phyloP scores from a whole-genome alignment of 202 grass and related monocot genomes.

The Schoenoplectus triqueter region DNA sequence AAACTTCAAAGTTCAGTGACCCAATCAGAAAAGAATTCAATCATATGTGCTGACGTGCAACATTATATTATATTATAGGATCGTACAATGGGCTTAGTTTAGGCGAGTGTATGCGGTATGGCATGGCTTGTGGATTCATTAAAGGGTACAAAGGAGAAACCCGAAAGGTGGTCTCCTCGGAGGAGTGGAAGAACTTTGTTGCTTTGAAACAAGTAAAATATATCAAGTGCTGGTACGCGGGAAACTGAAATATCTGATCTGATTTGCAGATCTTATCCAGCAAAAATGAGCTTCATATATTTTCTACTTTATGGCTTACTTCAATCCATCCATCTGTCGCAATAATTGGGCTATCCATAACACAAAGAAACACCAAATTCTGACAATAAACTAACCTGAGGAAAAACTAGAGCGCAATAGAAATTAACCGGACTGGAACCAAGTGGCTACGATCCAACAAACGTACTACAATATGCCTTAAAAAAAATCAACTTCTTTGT shows the following conservation, averaged over 20 bases:
- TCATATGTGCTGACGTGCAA: no score
- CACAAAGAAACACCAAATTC: neutral
- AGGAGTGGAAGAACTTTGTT: neutral
- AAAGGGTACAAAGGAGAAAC: neutral
- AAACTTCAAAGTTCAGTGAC: no score
- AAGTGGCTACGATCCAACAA: no score
- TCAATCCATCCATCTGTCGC: neutral
- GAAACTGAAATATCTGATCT: neutral
- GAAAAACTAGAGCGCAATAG: no score
- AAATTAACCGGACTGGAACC: no score
- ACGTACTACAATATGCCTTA: no score
- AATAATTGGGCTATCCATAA: neutral
- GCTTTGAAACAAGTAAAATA: neutral
- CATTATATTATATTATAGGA: neutral
- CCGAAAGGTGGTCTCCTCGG: conserved; percentile 9
- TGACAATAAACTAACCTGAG: neutral
- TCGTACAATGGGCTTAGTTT: neutral
- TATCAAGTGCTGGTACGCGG: neutral
- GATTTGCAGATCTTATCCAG: neutral
- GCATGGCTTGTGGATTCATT: neutral
- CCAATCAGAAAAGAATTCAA: no score
- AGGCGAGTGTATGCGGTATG: neutral
- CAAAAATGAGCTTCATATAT: neutral
- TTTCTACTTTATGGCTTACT: conserved; percentile 3
- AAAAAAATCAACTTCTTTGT: no score